These are phyloP conservation scores for Fusarium fujikuroi DNA, from an alignment of 2,329 filamentous ascomycete genomes.

Conservation along the genomic window DNA sequence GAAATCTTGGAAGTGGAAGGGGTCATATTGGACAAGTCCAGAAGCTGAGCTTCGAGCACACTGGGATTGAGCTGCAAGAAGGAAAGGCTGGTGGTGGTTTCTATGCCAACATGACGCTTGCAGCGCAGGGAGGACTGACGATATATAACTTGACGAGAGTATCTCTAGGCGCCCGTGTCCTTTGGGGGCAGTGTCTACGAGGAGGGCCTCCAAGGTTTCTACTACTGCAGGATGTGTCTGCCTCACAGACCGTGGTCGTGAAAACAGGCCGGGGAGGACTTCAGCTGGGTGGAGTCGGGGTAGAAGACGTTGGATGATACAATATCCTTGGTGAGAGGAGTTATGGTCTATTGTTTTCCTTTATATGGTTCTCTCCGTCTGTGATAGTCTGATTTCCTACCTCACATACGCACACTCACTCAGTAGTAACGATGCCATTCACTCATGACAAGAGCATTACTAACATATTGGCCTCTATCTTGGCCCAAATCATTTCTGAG, in stretches of 20 bases:
- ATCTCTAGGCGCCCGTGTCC: slow-evolving; percentile 30
- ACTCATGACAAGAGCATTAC: not conserved
- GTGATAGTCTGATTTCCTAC: slow-evolving; percentile 1
- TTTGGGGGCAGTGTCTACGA: slow-evolving; percentile 2
- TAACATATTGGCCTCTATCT: not conserved
- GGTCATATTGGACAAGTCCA: slow-evolving; percentile 13
- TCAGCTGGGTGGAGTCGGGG: slow-evolving; percentile 23
- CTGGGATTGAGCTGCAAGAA: not conserved
- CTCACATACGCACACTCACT: not conserved
- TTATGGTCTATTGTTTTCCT: not conserved
- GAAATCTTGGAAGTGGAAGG: not conserved
- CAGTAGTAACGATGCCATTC: not conserved
- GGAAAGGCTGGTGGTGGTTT: slow-evolving; percentile 14
- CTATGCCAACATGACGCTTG: slow-evolving; percentile 25
- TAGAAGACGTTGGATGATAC: not conserved
- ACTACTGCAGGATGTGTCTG: not conserved
- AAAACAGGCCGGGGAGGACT: slow-evolving; percentile 17
- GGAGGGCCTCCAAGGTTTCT: slow-evolving; percentile 15
- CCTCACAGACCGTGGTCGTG: slow-evolving; percentile 10
- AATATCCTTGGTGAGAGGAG: not conserved
- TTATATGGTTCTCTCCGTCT: not conserved
- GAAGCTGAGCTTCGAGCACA: not conserved
- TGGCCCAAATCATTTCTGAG: not conserved
- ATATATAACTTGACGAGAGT: slow-evolving; percentile 30
- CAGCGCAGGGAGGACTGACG: not conserved